Base-by-base conservation (phyloP, 2,329 filamentous ascomycete species). In the Lachnellula occidentalis region DNA sequence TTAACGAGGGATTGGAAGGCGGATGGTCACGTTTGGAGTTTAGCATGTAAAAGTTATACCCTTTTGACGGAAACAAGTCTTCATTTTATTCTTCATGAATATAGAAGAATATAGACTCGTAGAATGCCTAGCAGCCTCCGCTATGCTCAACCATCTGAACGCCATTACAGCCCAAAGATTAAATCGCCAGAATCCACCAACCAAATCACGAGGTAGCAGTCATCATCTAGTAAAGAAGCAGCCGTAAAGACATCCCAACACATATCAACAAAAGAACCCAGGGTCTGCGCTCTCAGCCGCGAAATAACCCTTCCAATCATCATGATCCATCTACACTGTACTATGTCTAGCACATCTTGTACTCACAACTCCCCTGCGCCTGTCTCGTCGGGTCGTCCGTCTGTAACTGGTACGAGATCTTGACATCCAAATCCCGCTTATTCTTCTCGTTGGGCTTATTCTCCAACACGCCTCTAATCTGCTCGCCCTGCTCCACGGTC, bases 361-460 rank as follows among this genome's bases (percentile, higher is more conserved):
- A 99, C 64, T 84, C 78, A 72, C 87, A 89, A 59, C 75, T 71
- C 53, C 91, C 92, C 67, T 84, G 73, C 4, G 84, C 82, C 56
- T 77, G 74, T 63, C 94, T 83, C 59, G 79, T 87, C 34, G 75
- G 72, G 69, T 97, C 92, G 24, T 83, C 74, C 3, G 91, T 89
- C 67, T 90, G 81, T 50, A 96, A 81, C 67, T 83, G 79, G 76
- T 97, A 97, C 45, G 84, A 78, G 68, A 99, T 82, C 67, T 81
- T 84, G 70, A 99, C 95, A 73, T 99, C 94, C 53, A 99, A 80
- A 71, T 99, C 94, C 62, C 94, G 87, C 72, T 87, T 86, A 79
- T 99, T 97, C 82, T 94, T 92, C 60, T 87, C 80, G 71, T 96
- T 99, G 51, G 94, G 94, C 74, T 85, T 87, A 76, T 92, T 95